Percentiles rank a stretch among this genome's conserved stretches.
These are phyloP conservation scores for Collybia nuda DNA, from an alignment of 768 basidiomycete genomes.

Conservation along the genomic window DNA sequence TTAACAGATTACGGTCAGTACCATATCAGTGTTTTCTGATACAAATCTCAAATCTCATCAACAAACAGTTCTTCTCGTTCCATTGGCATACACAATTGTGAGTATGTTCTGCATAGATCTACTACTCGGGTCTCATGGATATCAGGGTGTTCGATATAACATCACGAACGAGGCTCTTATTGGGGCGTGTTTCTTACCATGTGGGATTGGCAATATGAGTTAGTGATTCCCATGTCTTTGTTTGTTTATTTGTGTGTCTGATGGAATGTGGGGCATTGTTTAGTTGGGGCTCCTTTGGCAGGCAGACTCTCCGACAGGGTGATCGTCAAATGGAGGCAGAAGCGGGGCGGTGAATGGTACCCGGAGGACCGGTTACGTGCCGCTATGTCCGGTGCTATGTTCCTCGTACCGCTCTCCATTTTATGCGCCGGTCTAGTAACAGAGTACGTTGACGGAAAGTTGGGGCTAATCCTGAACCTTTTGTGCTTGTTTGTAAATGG, in stretches of 20 bases:
- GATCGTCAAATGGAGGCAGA: slow-evolving; percentile 45
- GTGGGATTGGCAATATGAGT: slow-evolving; percentile 62
- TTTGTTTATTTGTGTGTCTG: not conserved
- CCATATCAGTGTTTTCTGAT: slow-evolving; percentile 1
- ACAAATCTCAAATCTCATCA: slow-evolving; percentile 22
- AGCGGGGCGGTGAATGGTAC: slow-evolving; percentile 56
- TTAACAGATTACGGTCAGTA: slow-evolving; percentile 42
- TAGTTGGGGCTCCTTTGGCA: slow-evolving; percentile 61
- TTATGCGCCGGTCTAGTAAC: slow-evolving; percentile 49
- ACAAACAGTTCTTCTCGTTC: slow-evolving; percentile 49
- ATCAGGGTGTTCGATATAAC: slow-evolving; percentile 54
- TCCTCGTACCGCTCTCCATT: slow-evolving; percentile 55
- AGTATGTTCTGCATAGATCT: slow-evolving; percentile 13
- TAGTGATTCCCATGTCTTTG: slow-evolving; percentile 15
- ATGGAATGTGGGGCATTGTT: not conserved
- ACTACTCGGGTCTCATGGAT: not conserved
- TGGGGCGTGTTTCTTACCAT: slow-evolving; percentile 59
- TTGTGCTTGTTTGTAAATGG: slow-evolving; percentile 63
- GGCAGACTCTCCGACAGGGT: slow-evolving; percentile 59
- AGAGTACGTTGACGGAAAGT: slow-evolving; percentile 44
- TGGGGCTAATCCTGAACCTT: slow-evolving; percentile 52
- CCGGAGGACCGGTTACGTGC: slow-evolving; percentile 70
- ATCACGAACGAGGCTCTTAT: slow-evolving; percentile 58
- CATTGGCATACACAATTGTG: slow-evolving; percentile 68
- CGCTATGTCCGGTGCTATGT: slow-evolving; percentile 40